Conservation (phyloP, 768 basidiomycete genomes). For the Asterophora lycoperdoides region DNA sequence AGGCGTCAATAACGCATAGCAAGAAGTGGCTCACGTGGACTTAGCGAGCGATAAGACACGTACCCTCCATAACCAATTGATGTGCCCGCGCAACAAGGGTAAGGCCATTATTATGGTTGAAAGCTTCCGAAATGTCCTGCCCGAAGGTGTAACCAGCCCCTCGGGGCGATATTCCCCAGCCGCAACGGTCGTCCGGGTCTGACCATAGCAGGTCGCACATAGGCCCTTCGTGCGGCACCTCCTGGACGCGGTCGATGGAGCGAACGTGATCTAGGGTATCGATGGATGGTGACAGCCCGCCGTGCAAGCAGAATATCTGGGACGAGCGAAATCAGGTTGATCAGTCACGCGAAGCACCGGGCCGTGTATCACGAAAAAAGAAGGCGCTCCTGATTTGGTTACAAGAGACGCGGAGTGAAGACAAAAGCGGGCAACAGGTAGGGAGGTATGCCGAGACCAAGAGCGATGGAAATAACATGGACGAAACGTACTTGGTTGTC, state of each 20-base stretch:
- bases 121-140: conserved; percentile 97
- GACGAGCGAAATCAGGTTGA: conserved; percentile 14
- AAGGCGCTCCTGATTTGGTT: conserved; percentile 10
- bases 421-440: conserved; percentile 6
- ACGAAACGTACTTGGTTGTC: conserved; percentile 88
- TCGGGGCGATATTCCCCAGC: conserved; percentile 98
- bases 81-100: conserved; percentile 93
- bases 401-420: conserved; percentile 5
- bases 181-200: conserved; percentile 98
- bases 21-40: neutral
- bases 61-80: conserved; percentile 96
- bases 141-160: conserved; percentile 99
- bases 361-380: conserved; percentile 1
- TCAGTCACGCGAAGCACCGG: conserved; percentile 16
- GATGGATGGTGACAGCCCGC: conserved; percentile 96
- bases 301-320: conserved; percentile 98
- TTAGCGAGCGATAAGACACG: conserved; percentile 21
- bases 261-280: conserved; percentile 99
- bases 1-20: neutral
- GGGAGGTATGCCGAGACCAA: neutral
- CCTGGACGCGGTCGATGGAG: conserved; percentile 97
- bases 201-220: conserved; percentile 99
- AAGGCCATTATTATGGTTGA: conserved; percentile 98
- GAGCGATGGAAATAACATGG: neutral
- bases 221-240: conserved; percentile 98